Evolutionary conservation across 768 basidiomycete species (phyloP).

Genomic region (Xerocomus potaroensis): DNA sequence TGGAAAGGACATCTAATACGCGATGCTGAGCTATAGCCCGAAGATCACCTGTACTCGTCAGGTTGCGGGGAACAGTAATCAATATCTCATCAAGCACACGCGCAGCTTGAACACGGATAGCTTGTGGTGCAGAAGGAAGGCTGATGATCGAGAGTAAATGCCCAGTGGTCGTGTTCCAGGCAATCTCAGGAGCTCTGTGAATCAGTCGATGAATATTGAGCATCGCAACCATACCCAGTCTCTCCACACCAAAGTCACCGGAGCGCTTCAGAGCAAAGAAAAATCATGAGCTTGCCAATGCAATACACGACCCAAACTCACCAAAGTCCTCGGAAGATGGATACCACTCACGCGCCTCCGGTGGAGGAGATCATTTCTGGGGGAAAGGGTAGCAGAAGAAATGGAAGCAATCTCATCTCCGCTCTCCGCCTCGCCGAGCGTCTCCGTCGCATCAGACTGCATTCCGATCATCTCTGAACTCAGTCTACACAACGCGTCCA

Average conservation of each 20-base stretch:
- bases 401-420: conserved; percentile 31
- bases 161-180: conserved; percentile 76
- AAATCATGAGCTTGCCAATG: background rate
- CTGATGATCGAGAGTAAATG: conserved; percentile 80
- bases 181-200: conserved; percentile 73
- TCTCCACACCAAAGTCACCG: conserved; percentile 91
- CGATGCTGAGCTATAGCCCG: conserved; percentile 73
- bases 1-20: conserved; percentile 79
- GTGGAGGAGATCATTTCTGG: conserved; percentile 43
- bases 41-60: conserved; percentile 54
- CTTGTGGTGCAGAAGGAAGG: conserved; percentile 62
- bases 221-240: conserved; percentile 72
- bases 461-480: conserved; percentile 93
- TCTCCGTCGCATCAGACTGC: conserved; percentile 46
- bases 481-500: conserved; percentile 72
- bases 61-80: conserved; percentile 67
- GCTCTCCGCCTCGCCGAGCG: conserved; percentile 29
- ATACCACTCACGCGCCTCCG: conserved; percentile 84
- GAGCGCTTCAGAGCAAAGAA: conserved; percentile 50
- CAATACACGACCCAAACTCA: conserved; percentile 34
- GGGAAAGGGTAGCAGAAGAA: conserved; percentile 36
- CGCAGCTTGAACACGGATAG: conserved; percentile 85
- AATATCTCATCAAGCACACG: conserved; percentile 84
- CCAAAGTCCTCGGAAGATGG: conserved; percentile 72
- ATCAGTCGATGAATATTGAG: conserved; percentile 88